Base-by-base conservation (phyloP, 2,329 filamentous ascomycete species). In the Zopfia rhizophila region DNA sequence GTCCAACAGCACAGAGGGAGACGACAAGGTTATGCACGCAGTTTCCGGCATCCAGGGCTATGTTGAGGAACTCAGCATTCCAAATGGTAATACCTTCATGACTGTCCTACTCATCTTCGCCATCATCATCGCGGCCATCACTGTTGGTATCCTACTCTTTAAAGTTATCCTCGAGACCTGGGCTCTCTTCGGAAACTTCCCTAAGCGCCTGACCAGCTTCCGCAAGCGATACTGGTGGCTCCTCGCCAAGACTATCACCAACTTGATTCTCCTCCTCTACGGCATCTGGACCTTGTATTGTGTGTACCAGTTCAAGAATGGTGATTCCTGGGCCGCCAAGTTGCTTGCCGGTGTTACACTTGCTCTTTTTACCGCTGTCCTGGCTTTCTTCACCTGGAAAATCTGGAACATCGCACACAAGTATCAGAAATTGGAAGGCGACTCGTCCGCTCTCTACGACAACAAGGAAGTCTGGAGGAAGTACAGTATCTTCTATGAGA, bases 401-500 rank as follows among this genome's bases (percentile, higher is more conserved):
- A 97, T 99, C 61, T 92, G 86, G 79, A 78, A 77, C 56, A 85
- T 88, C 11, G 94, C 90, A 5, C 82, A 80, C 53, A 82, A 84
- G 61, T 87, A 90, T 56, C 93, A 90, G 78, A 81, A 85, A 63
- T 64, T 78, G 21, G 87, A 96, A 57, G 93, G 93, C 45, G 88
- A 92, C 65, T 73, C 82, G 0, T 79, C 81, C 12, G 83, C 78
- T 10, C 80, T 99, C 7, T 97, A 91, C 72, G 89, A 97, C 49
- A 82, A 97, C 75, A 95, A 94, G 78, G 83, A 88, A 47, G 86
- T 88, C 28, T 97, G 94, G 92, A 82, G 90, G 70, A 96, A 94
- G 77, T 99, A 99, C 81, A 94, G 90, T 63, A 81, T 97, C 52
- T 97, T 99, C 76, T 99, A 99, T 78, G 94, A 97, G 65, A 88